Conservation (phyloP, 345 rosid genomes). For the Citrus cavaleriei region DNA sequence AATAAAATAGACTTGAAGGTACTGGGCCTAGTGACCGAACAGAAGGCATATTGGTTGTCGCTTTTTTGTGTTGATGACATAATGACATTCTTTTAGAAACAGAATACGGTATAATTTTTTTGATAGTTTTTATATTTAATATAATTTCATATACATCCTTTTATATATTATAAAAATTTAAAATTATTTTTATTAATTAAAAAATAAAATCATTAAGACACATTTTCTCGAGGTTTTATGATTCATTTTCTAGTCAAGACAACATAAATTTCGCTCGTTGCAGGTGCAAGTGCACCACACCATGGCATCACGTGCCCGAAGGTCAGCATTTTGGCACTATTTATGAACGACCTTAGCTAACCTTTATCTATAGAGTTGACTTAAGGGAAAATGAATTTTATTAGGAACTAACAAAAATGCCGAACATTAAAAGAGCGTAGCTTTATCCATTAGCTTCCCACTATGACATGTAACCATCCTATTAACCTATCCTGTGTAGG, state of each 20-base stretch:
- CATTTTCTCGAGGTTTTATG: background rate
- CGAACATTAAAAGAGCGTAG: too few species aligned
- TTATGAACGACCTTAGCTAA: background rate
- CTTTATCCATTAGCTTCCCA: background rate
- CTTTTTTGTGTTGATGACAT: too few species aligned
- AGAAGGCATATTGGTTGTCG: too few species aligned
- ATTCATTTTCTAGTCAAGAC: background rate
- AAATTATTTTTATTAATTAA: too few species aligned
- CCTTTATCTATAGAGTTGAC: background rate
- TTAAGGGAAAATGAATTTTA: background rate
- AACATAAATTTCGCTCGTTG: background rate
- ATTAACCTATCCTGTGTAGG: background rate
- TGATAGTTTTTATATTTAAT: too few species aligned
- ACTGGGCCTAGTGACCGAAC: too few species aligned
- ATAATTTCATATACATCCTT: too few species aligned
- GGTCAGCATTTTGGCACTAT: background rate
- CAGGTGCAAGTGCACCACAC: background rate
- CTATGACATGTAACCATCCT: background rate
- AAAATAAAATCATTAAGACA: background rate
- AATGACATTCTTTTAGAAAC: too few species aligned
- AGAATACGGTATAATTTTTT: too few species aligned
- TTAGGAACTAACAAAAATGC: background rate
- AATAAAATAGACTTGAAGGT: too few species aligned
- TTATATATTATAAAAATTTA: too few species aligned
- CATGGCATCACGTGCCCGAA: background rate